A percentile compares a stretch with the other conserved stretches of the same genome.
Conservation (phyloP, 768 basidiomycete species). For the Lactarius deliciosus region DNA sequence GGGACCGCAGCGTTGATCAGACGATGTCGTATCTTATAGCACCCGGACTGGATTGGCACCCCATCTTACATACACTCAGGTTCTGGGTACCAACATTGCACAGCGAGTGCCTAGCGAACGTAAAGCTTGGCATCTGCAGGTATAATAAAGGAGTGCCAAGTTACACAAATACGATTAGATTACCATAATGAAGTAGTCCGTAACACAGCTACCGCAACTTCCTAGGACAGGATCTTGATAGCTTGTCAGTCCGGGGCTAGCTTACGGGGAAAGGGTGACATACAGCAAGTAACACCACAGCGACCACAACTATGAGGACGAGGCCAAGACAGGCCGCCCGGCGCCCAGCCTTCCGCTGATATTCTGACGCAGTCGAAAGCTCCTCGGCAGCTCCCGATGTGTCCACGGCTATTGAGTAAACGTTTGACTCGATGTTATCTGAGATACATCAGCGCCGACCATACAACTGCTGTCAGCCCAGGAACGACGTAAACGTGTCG, state of each 20-base stretch:
- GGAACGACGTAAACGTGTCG: background rate
- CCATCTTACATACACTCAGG: background rate
- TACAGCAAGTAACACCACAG: slow-evolving; percentile 90
- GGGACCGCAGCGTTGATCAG: background rate
- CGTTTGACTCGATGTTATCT: slow-evolving; percentile 97
- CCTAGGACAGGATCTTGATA: slow-evolving; percentile 19
- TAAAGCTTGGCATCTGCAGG: background rate
- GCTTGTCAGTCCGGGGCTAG: background rate
- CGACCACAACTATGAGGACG: slow-evolving; percentile 79
- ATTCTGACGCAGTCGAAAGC: slow-evolving; percentile 83
- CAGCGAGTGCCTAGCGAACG: background rate
- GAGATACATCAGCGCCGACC: slow-evolving; percentile 5
- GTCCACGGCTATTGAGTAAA: slow-evolving; percentile 81
- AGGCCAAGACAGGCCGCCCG: slow-evolving; percentile 89
- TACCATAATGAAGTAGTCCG: slow-evolving; percentile 18
- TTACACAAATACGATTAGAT: slow-evolving; percentile 18
- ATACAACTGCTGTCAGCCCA: background rate
- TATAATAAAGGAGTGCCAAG: slow-evolving; percentile 1
- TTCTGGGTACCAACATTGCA: background rate
- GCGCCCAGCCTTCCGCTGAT: slow-evolving; percentile 91
- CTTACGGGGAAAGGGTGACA: slow-evolving; percentile 35
- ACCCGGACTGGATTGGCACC: background rate
- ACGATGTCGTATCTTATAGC: background rate
- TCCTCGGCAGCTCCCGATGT: slow-evolving; percentile 83
- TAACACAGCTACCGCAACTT: slow-evolving; percentile 2